Conservation (phyloP, 495 filamentous ascomycete genomes). For the Polyplosphaeria fusca region DNA sequence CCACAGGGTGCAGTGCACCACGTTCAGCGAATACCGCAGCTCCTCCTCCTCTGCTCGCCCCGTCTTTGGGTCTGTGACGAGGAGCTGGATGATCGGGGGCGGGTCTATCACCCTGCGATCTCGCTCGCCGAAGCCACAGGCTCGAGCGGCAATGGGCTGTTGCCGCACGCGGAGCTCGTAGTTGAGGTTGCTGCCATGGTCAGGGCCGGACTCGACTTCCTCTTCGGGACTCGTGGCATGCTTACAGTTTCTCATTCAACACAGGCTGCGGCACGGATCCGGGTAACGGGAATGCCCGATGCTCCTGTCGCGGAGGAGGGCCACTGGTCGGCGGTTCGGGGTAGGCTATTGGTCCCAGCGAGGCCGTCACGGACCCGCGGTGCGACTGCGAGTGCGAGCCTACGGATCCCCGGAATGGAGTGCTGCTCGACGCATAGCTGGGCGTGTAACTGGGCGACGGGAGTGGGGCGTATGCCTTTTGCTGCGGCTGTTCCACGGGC, state of each 20-base stretch:
- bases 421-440: conserved; percentile 33
- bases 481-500: conserved; percentile 31
- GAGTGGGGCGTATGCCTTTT: conserved; percentile 31
- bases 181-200: conserved; percentile 31
- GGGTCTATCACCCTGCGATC: conserved; percentile 93
- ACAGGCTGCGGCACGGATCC: conserved; percentile 34
- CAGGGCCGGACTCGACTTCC: conserved; percentile 12
- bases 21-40: conserved; percentile 70
- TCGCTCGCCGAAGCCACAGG: conserved; percentile 90
- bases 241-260: conserved; percentile 33
- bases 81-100: conserved; percentile 88
- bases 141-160: conserved; percentile 83
- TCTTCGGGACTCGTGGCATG: not conserved
- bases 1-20: conserved; percentile 80
- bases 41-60: conserved; percentile 53
- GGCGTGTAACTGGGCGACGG: conserved; percentile 37
- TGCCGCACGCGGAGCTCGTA: conserved; percentile 71
- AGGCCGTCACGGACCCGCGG: conserved; percentile 22
- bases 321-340: conserved; percentile 21
- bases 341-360: conserved; percentile 30
- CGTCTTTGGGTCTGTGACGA: conserved; percentile 62
- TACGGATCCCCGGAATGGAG: conserved; percentile 33
- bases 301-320: conserved; percentile 25
- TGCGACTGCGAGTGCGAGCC: conserved; percentile 29
- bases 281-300: conserved; percentile 25